Evolutionary conservation across 768 basidiomycete genomes (phyloP).

Genomic region (Leucocoprinus leucothites): DNA sequence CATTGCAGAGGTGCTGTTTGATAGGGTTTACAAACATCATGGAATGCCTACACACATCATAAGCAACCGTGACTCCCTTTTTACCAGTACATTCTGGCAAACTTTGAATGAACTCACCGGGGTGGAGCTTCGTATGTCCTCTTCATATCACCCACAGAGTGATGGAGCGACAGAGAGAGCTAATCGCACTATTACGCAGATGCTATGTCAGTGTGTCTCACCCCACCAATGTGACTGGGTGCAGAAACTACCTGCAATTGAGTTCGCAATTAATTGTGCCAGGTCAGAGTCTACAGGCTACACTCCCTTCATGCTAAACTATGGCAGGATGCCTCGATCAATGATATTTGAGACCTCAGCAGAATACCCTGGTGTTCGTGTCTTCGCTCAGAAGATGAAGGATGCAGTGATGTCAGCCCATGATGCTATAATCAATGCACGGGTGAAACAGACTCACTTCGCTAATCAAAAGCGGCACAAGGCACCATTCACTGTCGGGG

Average conservation of each 20-base stretch:
- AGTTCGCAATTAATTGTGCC: slow-evolving; percentile 13
- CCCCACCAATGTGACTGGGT: slow-evolving; percentile 11
- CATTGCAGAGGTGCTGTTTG: slow-evolving; percentile 13
- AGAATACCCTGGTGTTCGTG: slow-evolving; percentile 5
- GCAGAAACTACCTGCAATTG: slow-evolving; percentile 8
- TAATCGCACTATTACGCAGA: slow-evolving; percentile 13
- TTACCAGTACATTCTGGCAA: slow-evolving; percentile 14
- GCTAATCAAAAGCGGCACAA: slow-evolving; percentile 23
- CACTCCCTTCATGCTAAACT: slow-evolving; percentile 10
- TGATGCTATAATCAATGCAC: slow-evolving; percentile 31
- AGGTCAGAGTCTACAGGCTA: slow-evolving; percentile 6
- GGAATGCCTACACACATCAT: slow-evolving; percentile 11
- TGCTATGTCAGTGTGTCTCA: slow-evolving; percentile 6
- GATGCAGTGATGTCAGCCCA: slow-evolving; percentile 26
- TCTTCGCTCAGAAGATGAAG: slow-evolving; percentile 14
- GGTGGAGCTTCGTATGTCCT: slow-evolving; percentile 4
- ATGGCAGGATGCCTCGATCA: slow-evolving; percentile 3
- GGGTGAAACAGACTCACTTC: slow-evolving; percentile 26
- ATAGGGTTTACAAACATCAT: slow-evolving; percentile 7
- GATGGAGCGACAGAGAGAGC: slow-evolving; percentile 11
- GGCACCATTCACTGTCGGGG: slow-evolving; percentile 19
- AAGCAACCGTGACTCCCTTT: slow-evolving; percentile 2
- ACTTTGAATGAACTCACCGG: slow-evolving; percentile 3
- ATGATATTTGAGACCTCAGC: slow-evolving; percentile 6
- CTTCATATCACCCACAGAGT: slow-evolving; percentile 7